Base-by-base conservation (phyloP, 108 stramenopile genomes). In the Craspedostauros australis region DNA sequence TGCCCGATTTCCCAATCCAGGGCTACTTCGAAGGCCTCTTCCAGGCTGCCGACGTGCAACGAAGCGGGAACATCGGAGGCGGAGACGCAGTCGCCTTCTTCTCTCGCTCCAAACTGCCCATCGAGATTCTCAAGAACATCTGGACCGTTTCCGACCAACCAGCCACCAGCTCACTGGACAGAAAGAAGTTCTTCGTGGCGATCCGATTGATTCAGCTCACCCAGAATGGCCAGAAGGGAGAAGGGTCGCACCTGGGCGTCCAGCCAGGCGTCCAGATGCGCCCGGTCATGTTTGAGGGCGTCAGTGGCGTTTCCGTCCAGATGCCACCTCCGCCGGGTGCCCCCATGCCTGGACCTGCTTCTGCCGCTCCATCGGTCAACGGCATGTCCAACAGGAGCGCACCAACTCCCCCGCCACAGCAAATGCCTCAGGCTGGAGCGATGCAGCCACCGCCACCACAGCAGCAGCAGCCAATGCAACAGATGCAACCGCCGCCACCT, bases 51-150 rank as follows among this genome's bases (percentile, higher is more conserved):
- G 95, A 93, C 51, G 55, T 53, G 6, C 32, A 76, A 27, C 18
- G 54, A 2, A 46, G 54, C 1, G 84, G 90, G 2, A 51, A 59
- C 29, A 69, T 96, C 46, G 68, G 75, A 11, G 95, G 95, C 7
- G 66, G 46, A 7, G 50, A 82, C 25, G 95, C 95, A 2, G 95
- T 96, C 2, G 54, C 67, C 46, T 96, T 96, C 64, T 86, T 96
- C 49, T 65, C 72, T 21, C 69, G 72, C 9, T 91, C 90, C 47
- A 89, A 90, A 44, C 68, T 96, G 11, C 85, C 92, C 31, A 53
- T 90, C 28, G 88, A 89, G 28, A 60, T 73, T 1, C 67, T 93
- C 36, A 87, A 88, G 59, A 78, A 73, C 25, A 86, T 93, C 41
- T 93, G 92, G 92, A 81, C 77, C 32, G 68, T 93, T 32, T 65